phyloP scores from a whole-genome alignment of 768 basidiomycete species.

The Calocybe gangraenosa region DNA sequence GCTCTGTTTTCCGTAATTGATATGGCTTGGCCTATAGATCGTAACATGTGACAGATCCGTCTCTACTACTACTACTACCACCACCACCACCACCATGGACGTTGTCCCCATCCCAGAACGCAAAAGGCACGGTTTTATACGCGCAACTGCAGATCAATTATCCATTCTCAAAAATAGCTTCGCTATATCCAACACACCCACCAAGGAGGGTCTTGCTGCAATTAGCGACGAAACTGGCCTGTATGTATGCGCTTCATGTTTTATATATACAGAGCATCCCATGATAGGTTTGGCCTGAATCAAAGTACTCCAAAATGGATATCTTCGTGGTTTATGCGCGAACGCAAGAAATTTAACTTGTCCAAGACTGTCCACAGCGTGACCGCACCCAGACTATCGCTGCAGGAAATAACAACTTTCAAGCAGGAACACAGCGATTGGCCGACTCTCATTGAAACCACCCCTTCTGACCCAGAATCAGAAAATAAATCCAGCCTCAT shows the following conservation, averaged over 20 bases:
- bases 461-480: background rate
- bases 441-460: background rate
- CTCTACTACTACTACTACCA: too few species aligned
- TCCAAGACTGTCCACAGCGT: too few species aligned
- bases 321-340: conserved; percentile 28
- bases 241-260: conserved; percentile 22
- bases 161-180: conserved; percentile 24
- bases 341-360: conserved; percentile 20
- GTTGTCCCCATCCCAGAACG: conserved; percentile 7
- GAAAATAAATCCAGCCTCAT: conserved; percentile 1
- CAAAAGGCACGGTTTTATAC: conserved; percentile 16
- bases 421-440: conserved; percentile 11
- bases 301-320: conserved; percentile 31
- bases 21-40: too few species aligned
- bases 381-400: too few species aligned
- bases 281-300: background rate
- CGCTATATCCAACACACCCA: conserved; percentile 16
- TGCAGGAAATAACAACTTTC: conserved; percentile 10
- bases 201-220: conserved; percentile 18
- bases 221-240: conserved; percentile 28
- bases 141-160: conserved; percentile 23
- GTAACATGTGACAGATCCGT: too few species aligned
- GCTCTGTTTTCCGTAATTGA: background rate
- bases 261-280: background rate
- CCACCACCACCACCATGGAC: conserved; percentile 18